Conservation (phyloP, 805 yeast genomes). For the Candida cerambycidarum region DNA sequence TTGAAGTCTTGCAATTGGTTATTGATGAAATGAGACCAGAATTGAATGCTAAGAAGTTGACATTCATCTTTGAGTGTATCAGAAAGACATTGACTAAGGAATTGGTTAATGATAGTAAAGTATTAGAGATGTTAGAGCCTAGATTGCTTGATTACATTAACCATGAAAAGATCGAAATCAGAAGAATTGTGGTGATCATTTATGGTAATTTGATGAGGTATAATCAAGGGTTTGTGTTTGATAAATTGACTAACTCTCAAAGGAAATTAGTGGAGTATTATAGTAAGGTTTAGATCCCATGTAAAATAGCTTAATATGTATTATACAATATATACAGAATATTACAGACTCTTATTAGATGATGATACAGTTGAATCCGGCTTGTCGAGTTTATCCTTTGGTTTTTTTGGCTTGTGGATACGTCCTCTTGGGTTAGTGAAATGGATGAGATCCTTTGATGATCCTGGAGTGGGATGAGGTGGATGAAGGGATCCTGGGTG, state of each 20-base stretch:
- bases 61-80: constrained; percentile 6
- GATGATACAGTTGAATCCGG: too few relatives aligned
- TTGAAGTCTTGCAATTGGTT: neutral
- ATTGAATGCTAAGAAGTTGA: neutral
- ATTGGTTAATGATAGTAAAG: neutral
- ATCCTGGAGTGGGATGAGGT: constrained; percentile 1
- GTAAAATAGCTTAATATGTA: constrained; percentile 1
- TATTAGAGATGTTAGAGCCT: neutral
- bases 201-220: constrained; percentile 36
- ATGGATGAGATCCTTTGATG: constrained; percentile 16
- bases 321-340: constrained; percentile 3
- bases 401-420: constrained; percentile 12
- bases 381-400: constrained; percentile 1
- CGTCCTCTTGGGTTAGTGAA: constrained; percentile 12
- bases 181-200: constrained; percentile 37
- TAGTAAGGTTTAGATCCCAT: constrained; percentile 18
- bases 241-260: constrained; percentile 42
- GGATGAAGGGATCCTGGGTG: constrained; percentile 2
- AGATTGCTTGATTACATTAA: constrained; percentile 24
- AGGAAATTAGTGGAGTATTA: constrained; percentile 49
- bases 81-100: constrained; percentile 3
- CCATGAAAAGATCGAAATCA: constrained; percentile 33
- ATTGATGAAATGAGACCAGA: neutral
- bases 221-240: constrained; percentile 28
- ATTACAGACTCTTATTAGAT: constrained; percentile 7